Percentiles rank a stretch among this genome's conserved stretches.
phyloP scores from a whole-genome alignment of 164 flowering plant genomes.

The Platanus orientalis region DNA sequence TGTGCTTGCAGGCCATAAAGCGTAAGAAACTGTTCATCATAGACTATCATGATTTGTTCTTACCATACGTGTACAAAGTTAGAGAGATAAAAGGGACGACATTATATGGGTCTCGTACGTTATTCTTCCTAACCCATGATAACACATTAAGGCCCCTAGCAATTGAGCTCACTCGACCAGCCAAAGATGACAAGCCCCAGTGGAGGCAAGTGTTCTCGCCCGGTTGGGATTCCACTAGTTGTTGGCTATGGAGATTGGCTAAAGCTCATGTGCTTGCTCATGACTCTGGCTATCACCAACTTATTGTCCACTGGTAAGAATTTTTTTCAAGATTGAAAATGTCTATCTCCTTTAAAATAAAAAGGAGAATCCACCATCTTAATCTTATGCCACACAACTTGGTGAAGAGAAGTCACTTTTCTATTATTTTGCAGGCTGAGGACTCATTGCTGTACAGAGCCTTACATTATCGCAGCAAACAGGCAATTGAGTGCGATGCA shows the following conservation, averaged over 20 bases:
- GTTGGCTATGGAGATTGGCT: conserved; percentile 40
- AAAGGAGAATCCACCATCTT: no score
- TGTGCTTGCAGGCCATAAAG: conserved; percentile 42
- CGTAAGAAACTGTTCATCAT: conserved; percentile 51
- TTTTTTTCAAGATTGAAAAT: background rate
- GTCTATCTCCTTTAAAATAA: no score
- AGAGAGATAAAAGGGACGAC: conserved; percentile 44
- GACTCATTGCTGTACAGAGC: conserved; percentile 25
- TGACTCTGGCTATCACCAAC: conserved; percentile 37
- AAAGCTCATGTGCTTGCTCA: conserved; percentile 41
- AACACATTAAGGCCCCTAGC: conserved; percentile 56
- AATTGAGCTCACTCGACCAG: conserved; percentile 66
- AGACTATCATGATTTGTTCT: conserved; percentile 59
- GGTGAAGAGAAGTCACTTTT: background rate
- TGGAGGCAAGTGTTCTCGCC: conserved; percentile 26
- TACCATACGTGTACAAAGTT: conserved; percentile 54
- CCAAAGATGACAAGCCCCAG: conserved; percentile 15
- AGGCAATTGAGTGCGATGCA: conserved; percentile 29
- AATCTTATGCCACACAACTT: no score
- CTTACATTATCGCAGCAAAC: conserved; percentile 26
- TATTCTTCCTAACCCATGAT: conserved; percentile 44
- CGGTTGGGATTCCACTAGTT: conserved; percentile 18
- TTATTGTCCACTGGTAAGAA: conserved; percentile 33
- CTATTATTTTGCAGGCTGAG: conserved; percentile 24
- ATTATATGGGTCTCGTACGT: conserved; percentile 65